Evolutionary conservation across 2,329 filamentous ascomycete genomes (phyloP), one percentile per base, ranked within the genome.

Genomic region (Parasarocladium wereldwijsianum): DNA sequence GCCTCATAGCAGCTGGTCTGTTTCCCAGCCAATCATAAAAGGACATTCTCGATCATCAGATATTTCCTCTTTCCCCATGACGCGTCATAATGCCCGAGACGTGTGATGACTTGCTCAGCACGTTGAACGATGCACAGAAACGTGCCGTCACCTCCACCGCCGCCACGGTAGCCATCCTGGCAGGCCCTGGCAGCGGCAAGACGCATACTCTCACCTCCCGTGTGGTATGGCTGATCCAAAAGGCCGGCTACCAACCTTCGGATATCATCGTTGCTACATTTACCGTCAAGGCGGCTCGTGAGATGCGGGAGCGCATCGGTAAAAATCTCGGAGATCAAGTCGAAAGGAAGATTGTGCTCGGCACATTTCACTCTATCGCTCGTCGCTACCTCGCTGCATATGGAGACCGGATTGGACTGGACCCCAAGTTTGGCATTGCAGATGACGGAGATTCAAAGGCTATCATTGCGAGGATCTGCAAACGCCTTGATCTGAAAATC

Each of bases 231-330:
- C 71, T 94, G 17, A 68, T 94, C 32, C 70, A 76, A 29, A 64
- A 79, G 43, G 59, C 71, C 41, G 71, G 76, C 24, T 70, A 83
- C 42, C 68, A 72, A 33, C 87, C 87, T 44, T 74, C 80, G 57
- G 84, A 94, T 56, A 75, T 96, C 43, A 76, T 98, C 35, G 87
- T 94, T 35, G 90, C 87, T 37, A 96, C 87, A 0, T 98, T 98
- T 48, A 98, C 90, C 2, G 85, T 93, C 50, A 96, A 96, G 52
- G 86, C 90, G 1, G 83, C 86, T 12, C 70, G 62, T 12, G 87
- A 96, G 58, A 98, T 98, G 87, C 84, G 85, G 44, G 75, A 84
- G 45, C 72, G 87, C 6, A 82, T 96, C 33, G 73, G 76, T 0
- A 76, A 68, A 34, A 66, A 82, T n/a, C 64, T 96, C n/a, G 85